phyloP scores from a whole-genome alignment of 352 stramenopile genomes.

The Globisporangium heterothallicum region DNA sequence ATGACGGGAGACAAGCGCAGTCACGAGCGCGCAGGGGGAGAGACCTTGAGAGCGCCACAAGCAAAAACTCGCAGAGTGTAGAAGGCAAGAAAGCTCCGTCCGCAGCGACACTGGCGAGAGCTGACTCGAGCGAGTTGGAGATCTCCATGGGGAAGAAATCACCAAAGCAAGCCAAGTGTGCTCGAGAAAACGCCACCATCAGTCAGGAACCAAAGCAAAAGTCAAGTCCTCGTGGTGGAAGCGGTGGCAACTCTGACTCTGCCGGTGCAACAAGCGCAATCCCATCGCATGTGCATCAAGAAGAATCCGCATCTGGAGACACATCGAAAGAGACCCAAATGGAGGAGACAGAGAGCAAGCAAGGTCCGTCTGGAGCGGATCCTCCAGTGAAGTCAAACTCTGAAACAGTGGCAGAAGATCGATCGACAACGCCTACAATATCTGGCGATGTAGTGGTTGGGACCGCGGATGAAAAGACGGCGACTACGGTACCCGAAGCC shows the following conservation, averaged over 20 bases:
- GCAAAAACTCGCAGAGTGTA: neutral
- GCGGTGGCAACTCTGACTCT: neutral
- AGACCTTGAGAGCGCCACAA: neutral
- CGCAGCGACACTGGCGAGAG: neutral
- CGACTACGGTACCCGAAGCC: too few species aligned
- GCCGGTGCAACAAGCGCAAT: too few species aligned
- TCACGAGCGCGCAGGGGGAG: slow-evolving; percentile 3
- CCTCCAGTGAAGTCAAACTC: too few species aligned
- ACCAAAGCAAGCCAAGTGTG: slow-evolving; percentile 7
- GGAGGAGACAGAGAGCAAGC: too few species aligned
- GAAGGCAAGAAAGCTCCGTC: neutral
- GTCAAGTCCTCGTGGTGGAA: neutral
- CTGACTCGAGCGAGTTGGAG: slow-evolving; percentile 12
- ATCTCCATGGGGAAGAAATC: slow-evolving; percentile 12
- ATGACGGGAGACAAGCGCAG: neutral
- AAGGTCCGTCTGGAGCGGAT: too few species aligned
- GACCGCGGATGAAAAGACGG: too few species aligned
- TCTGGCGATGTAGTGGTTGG: too few species aligned
- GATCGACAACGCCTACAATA: too few species aligned
- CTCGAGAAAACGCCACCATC: slow-evolving; percentile 4
- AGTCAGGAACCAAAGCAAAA: slow-evolving; percentile 2
- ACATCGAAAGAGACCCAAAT: too few species aligned
- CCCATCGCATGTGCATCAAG: too few species aligned
- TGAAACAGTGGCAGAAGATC: too few species aligned
- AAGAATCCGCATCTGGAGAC: too few species aligned